These are phyloP conservation scores for Austroboletus novae-zelandiae DNA, from an alignment of 1,284 basidiomycete species.

Conservation along the genomic window DNA sequence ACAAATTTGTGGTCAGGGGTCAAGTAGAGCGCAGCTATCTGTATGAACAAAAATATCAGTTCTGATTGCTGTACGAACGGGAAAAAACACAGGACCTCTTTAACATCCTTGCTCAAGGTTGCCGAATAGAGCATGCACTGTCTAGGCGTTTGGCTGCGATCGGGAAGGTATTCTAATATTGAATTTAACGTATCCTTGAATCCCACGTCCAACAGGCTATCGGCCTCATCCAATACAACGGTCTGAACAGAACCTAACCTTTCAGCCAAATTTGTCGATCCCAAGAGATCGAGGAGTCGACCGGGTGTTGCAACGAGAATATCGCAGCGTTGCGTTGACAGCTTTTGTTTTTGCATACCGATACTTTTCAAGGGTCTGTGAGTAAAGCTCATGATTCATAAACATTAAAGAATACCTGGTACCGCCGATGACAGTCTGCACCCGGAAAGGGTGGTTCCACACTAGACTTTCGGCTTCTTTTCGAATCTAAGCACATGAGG, in stretches of 20 bases:
- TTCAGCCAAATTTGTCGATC: slow-evolving; percentile 33
- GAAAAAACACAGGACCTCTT: slow-evolving; percentile 23
- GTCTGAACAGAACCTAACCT: slow-evolving; percentile 60
- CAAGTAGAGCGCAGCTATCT: slow-evolving; percentile 48
- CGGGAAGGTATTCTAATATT: slow-evolving; percentile 61
- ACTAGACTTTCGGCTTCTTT: slow-evolving; percentile 81
- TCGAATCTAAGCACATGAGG: slow-evolving; percentile 30
- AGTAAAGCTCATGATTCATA: neutral
- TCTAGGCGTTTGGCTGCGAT: slow-evolving; percentile 32
- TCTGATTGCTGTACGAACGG: too few relatives aligned
- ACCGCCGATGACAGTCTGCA: slow-evolving; percentile 47
- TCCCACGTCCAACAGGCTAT: slow-evolving; percentile 87
- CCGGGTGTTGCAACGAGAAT: slow-evolving; percentile 90
- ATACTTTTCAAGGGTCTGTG: slow-evolving; percentile 15
- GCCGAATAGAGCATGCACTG: slow-evolving; percentile 90
- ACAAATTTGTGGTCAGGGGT: slow-evolving; percentile 55
- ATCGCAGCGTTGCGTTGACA: slow-evolving; percentile 52
- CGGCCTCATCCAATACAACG: slow-evolving; percentile 90
- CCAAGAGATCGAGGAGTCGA: slow-evolving; percentile 79
- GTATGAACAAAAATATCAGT: slow-evolving; percentile 5
- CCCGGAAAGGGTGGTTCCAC: slow-evolving; percentile 42
- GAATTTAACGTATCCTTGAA: slow-evolving; percentile 80
- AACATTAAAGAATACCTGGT: slow-evolving; percentile 41
- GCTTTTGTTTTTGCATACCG: slow-evolving; percentile 38
- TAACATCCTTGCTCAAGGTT: slow-evolving; percentile 41